A percentile compares a stretch with the other conserved stretches of the same genome.
Evolutionary conservation across 805 yeast species (phyloP).

Genomic region (Tetrapisispora namnaoensis): DNA sequence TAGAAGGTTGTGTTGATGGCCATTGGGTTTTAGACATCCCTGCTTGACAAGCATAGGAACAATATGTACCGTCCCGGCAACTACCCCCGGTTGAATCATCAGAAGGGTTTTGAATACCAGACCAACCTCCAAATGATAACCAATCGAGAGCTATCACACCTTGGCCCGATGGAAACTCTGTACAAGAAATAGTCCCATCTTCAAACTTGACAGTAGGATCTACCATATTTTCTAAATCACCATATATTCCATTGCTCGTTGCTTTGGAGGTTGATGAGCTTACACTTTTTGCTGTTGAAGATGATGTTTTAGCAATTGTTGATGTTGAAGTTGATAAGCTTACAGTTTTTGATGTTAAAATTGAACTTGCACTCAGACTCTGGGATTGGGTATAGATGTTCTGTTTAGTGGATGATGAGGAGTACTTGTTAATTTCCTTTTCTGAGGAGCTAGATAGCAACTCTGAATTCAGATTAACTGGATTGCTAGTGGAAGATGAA

Average conservation of each 20-base stretch:
- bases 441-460: too few relatives aligned
- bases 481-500: too few relatives aligned
- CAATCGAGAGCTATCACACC: conserved; percentile 60
- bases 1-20: conserved; percentile 82
- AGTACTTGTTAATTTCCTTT: too few relatives aligned
- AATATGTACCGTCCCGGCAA: conserved; percentile 86
- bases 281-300: too few relatives aligned
- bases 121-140: conserved; percentile 45
- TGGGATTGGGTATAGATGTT: too few relatives aligned
- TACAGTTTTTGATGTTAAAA: too few relatives aligned
- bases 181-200: conserved; percentile 65
- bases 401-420: too few relatives aligned
- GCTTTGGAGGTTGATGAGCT: too few relatives aligned
- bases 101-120: conserved; percentile 27
- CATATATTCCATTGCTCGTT: conserved; percentile 36
- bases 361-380: too few relatives aligned
- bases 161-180: conserved; percentile 61
- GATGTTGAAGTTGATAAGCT: conserved; percentile 23
- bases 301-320: conserved; percentile 12
- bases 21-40: conserved; percentile 99
- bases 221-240: too few relatives aligned
- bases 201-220: conserved; percentile 46
- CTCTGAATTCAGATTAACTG: too few relatives aligned
- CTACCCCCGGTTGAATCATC: conserved; percentile 51
- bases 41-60: conserved; percentile 96